Conservation (phyloP, 2,329 filamentous ascomycete species). For the Endoconidiophora polonica region DNA sequence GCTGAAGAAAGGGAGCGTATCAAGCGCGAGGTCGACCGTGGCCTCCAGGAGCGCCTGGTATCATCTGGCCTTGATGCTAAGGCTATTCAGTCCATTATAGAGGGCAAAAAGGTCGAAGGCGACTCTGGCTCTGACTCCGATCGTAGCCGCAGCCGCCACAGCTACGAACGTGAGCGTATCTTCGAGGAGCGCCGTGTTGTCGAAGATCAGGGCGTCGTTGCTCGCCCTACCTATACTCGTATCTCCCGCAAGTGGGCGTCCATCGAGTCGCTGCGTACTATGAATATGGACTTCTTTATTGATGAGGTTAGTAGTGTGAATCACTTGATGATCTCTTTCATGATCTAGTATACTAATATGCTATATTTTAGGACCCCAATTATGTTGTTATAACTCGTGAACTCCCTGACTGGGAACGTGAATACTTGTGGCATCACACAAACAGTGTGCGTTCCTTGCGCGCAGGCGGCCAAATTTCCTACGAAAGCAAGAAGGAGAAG, state of each 20-base stretch:
- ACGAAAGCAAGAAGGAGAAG: neutral
- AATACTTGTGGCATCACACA: slow-evolving; percentile 57
- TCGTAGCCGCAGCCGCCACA: neutral
- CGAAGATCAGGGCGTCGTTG: neutral
- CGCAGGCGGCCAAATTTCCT: no score
- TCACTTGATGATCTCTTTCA: no score
- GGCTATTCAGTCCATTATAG: slow-evolving; percentile 40
- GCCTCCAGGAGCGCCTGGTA: slow-evolving; percentile 40
- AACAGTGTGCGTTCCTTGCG: slow-evolving; percentile 42
- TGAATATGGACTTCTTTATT: slow-evolving; percentile 39
- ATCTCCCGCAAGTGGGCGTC: slow-evolving; percentile 46
- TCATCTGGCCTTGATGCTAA: slow-evolving; percentile 42
- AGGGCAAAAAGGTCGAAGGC: slow-evolving; percentile 30
- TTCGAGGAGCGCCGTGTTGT: neutral
- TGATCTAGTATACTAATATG: neutral
- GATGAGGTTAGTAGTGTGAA: slow-evolving; percentile 30
- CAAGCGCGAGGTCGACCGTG: slow-evolving; percentile 37
- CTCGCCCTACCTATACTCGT: slow-evolving; percentile 41
- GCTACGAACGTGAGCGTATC: neutral
- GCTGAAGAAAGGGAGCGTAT: slow-evolving; percentile 30
- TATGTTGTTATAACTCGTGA: slow-evolving; percentile 59
- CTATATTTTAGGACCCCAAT: slow-evolving; percentile 36
- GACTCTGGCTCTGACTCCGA: neutral
- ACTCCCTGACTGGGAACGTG: slow-evolving; percentile 55
- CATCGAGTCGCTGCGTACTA: slow-evolving; percentile 40